phyloP scores from a whole-genome alignment of 2,329 filamentous ascomycete genomes.

The Colletotrichum phormii region DNA sequence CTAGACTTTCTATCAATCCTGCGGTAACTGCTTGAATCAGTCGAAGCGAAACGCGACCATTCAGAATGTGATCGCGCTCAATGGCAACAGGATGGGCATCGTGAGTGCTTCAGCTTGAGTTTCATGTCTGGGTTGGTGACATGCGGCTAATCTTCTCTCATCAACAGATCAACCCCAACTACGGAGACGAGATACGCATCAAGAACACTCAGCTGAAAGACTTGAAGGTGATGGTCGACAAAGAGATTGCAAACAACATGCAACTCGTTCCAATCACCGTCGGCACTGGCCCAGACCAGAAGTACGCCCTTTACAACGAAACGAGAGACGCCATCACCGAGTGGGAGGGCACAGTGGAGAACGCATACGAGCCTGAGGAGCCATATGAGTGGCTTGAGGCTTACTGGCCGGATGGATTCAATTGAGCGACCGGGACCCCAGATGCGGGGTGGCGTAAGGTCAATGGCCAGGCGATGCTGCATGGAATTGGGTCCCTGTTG shows the following conservation, averaged over 20 bases:
- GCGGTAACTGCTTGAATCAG: slow-evolving; percentile 45
- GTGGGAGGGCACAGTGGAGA: slow-evolving; percentile 40
- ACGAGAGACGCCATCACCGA: slow-evolving; percentile 43
- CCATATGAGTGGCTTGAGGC: slow-evolving; percentile 67
- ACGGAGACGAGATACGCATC: slow-evolving; percentile 44
- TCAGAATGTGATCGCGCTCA: slow-evolving; percentile 43
- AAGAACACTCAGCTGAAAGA: slow-evolving; percentile 43
- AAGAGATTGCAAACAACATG: slow-evolving; percentile 46
- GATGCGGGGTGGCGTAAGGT: too few species aligned
- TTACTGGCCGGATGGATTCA: slow-evolving; percentile 53
- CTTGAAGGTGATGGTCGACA: slow-evolving; percentile 41
- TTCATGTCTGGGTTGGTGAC: not conserved
- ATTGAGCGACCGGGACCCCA: not conserved
- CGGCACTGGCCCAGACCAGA: slow-evolving; percentile 43
- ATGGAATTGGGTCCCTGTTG: not conserved
- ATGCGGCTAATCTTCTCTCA: not conserved
- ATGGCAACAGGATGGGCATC: slow-evolving; percentile 41
- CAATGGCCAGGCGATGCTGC: not conserved
- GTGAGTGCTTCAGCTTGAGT: slow-evolving; percentile 30
- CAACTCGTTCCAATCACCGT: slow-evolving; percentile 42
- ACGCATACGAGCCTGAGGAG: slow-evolving; percentile 42
- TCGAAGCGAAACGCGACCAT: slow-evolving; percentile 41
- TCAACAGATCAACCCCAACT: slow-evolving; percentile 44
- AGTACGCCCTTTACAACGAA: slow-evolving; percentile 43
- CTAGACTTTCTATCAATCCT: slow-evolving; percentile 44